Evolutionary conservation across 179 eudicot species (phyloP).

Genomic region (Corrigiola litoralis): DNA sequence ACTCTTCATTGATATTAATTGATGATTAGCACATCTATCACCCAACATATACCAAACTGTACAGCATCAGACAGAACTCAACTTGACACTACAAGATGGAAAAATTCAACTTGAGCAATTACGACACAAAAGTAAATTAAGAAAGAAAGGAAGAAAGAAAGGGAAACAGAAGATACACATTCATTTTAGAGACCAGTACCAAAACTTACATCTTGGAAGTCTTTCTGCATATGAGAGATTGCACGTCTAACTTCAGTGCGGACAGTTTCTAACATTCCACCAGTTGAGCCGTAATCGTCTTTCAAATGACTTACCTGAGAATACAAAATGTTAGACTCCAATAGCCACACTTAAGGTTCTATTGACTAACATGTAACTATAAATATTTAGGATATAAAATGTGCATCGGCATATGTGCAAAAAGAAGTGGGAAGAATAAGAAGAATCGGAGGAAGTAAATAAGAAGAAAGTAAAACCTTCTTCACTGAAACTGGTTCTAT

Average conservation of each 20-base stretch:
- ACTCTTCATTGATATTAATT: background rate
- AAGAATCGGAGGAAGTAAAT: background rate
- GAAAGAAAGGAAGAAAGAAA: background rate
- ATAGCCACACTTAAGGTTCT: background rate
- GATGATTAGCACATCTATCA: background rate
- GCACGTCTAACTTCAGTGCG: conserved; percentile 57
- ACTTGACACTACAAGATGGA: background rate
- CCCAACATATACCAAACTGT: too few species aligned
- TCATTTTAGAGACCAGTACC: background rate
- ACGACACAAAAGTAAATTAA: background rate
- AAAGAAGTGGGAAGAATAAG: too few species aligned
- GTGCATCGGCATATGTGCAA: too few species aligned
- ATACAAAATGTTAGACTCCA: background rate
- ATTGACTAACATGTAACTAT: background rate
- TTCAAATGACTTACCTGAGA: conserved; percentile 25
- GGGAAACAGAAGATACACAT: background rate
- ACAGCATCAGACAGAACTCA: too few species aligned
- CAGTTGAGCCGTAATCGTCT: conserved; percentile 26
- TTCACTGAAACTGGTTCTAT: conserved; percentile 51
- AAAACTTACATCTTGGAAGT: conserved; percentile 44
- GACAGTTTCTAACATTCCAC: conserved; percentile 55
- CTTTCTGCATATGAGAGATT: conserved; percentile 49
- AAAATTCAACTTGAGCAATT: background rate
- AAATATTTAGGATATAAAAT: too few species aligned
- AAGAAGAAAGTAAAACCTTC: conserved; percentile 37